Evolutionary conservation across 352 stramenopile species (phyloP).

Genomic region (Phytophthora cactorum): DNA sequence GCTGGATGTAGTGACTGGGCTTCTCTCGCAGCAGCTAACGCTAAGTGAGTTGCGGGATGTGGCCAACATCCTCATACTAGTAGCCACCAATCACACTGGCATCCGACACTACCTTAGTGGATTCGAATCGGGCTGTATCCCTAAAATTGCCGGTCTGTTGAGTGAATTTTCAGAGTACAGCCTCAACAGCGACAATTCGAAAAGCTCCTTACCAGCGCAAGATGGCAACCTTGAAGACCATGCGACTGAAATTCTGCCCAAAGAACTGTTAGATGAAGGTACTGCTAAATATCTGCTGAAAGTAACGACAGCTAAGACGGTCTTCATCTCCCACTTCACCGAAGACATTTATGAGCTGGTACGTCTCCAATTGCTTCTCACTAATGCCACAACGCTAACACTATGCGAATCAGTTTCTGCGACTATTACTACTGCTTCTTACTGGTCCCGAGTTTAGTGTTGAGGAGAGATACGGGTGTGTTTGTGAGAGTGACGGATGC

Average conservation of each 20-base stretch:
- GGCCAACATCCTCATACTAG: constrained; percentile 19
- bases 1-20: constrained; percentile 16
- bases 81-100: constrained; percentile 10
- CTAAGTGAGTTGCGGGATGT: constrained; percentile 27
- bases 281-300: constrained; percentile 16
- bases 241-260: neutral
- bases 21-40: constrained; percentile 23
- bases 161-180: constrained; percentile 19
- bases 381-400: constrained; percentile 4
- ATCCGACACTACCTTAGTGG: constrained; percentile 25
- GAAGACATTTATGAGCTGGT: constrained; percentile 48
- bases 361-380: constrained; percentile 1
- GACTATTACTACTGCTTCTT: constrained; percentile 22
- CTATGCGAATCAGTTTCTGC: constrained; percentile 16
- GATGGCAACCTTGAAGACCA: neutral
- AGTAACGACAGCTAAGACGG: constrained; percentile 16
- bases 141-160: constrained; percentile 21
- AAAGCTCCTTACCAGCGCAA: neutral
- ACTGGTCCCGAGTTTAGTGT: constrained; percentile 3
- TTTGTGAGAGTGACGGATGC: constrained; percentile 23
- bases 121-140: constrained; percentile 26
- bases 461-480: constrained; percentile 29
- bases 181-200: neutral
- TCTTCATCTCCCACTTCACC: constrained; percentile 40
- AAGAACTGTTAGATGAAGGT: neutral